Conservation (phyloP, 352 stramenopile species). For the Pythium myriotylum region DNA sequence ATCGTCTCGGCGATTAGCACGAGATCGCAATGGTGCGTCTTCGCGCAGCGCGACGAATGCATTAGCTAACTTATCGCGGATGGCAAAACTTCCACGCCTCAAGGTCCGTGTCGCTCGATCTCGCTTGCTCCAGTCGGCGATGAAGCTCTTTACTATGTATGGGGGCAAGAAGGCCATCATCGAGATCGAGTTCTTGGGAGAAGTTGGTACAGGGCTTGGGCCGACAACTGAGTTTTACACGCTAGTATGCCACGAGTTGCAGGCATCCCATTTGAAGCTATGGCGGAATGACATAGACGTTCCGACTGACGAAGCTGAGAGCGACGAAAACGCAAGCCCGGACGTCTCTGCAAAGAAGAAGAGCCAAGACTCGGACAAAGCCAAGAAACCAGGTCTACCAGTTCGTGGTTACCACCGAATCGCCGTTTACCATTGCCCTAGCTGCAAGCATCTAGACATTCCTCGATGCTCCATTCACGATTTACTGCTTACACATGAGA, state of each 20-base stretch:
- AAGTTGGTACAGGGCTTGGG: constrained; percentile 74
- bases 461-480: constrained; percentile 52
- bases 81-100: constrained; percentile 73
- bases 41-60: constrained; percentile 31
- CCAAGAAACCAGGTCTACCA: constrained; percentile 32
- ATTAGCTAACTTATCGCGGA: constrained; percentile 55
- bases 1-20: constrained; percentile 30
- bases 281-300: constrained; percentile 44
- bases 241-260: constrained; percentile 72
- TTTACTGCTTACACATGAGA: constrained; percentile 57
- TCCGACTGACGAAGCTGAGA: neutral
- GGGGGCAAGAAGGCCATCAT: constrained; percentile 76
- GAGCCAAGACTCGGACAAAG: constrained; percentile 5
- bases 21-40: constrained; percentile 41
- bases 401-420: constrained; percentile 75
- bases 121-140: constrained; percentile 63
- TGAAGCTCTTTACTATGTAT: constrained; percentile 76
- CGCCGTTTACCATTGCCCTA: constrained; percentile 58
- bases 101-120: constrained; percentile 74
- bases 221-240: constrained; percentile 84
- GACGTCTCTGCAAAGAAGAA: constrained; percentile 29
- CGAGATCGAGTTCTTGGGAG: constrained; percentile 79
- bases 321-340: neutral
- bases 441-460: constrained; percentile 54
- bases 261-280: constrained; percentile 54